Percentiles rank a stretch among this genome's conserved stretches.
These are phyloP conservation scores for Xylariaceae sp. DNA, from an alignment of 2,329 filamentous ascomycete genomes.

Conservation along the genomic window DNA sequence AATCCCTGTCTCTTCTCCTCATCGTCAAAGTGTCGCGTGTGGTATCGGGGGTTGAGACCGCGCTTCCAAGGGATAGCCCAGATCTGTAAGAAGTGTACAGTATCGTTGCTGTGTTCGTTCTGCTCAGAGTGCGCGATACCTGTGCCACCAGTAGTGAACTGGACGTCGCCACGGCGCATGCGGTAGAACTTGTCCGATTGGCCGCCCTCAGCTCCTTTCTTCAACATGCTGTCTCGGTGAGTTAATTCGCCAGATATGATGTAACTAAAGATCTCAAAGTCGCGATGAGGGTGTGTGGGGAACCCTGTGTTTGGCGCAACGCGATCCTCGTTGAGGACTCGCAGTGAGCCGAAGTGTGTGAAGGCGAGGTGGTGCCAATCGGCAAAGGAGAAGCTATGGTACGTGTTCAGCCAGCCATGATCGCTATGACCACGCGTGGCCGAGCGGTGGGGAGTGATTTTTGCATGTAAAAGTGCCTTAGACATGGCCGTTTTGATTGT, in stretches of 20 bases:
- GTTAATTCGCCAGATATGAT: conserved; percentile 82
- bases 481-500: conserved; percentile 51
- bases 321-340: conserved; percentile 86
- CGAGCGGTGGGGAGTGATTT: conserved; percentile 72
- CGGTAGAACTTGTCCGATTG: conserved; percentile 62
- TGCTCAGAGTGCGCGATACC: conserved; percentile 77
- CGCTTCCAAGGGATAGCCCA: conserved; percentile 78
- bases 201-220: conserved; percentile 59
- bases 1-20: conserved; percentile 68
- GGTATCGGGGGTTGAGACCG: conserved; percentile 70
- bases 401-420: conserved; percentile 84
- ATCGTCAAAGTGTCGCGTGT: conserved; percentile 69
- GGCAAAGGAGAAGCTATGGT: conserved; percentile 83
- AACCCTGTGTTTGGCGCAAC: conserved; percentile 72
- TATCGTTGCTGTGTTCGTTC: conserved; percentile 67
- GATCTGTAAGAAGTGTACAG: conserved; percentile 84
- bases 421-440: conserved; percentile 69
- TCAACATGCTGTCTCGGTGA: conserved; percentile 81
- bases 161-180: conserved; percentile 76
- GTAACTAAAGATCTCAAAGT: conserved; percentile 85
- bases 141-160: conserved; percentile 85
- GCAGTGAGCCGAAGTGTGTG: conserved; percentile 68
- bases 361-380: conserved; percentile 64
- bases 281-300: conserved; percentile 77
- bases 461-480: conserved; percentile 61